A percentile compares a stretch with the other conserved stretches of the same genome.
phyloP scores from a whole-genome alignment of 2,329 filamentous ascomycete species.

The Verticillium nonalfalfae region DNA sequence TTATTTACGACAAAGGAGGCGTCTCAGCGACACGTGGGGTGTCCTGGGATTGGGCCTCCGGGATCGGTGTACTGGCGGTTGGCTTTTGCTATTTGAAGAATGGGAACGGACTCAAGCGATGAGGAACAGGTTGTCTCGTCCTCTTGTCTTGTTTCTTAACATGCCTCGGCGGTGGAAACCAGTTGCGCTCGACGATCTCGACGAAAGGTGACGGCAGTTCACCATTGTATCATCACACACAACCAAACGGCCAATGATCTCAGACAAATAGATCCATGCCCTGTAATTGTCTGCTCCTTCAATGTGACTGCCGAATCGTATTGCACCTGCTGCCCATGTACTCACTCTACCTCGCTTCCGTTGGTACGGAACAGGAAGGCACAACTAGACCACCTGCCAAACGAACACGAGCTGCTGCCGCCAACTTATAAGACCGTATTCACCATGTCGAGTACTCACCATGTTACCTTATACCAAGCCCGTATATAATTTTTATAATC shows the following conservation, averaged over 20 bases:
- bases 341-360: too few species aligned
- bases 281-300: not conserved
- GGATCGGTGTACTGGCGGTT: not conserved
- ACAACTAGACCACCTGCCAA: too few species aligned
- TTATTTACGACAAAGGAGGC: not conserved
- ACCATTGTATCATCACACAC: not conserved
- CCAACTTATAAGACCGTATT: too few species aligned
- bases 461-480: too few species aligned
- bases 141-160: not conserved
- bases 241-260: not conserved
- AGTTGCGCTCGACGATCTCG: not conserved
- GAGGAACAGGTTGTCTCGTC: not conserved
- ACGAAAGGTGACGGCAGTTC: not conserved
- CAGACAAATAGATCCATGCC: not conserved
- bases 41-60: not conserved
- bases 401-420: too few species aligned
- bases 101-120: not conserved
- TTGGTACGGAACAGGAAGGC: too few species aligned
- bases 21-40: not conserved
- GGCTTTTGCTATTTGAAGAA: not conserved
- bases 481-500: too few species aligned
- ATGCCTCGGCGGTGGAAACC: not conserved
- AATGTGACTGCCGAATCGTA: too few species aligned
- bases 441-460: too few species aligned
- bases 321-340: too few species aligned